Base-by-base conservation (phyloP, 805 yeast genomes). In the Blastobotrys chiropterorum region DNA sequence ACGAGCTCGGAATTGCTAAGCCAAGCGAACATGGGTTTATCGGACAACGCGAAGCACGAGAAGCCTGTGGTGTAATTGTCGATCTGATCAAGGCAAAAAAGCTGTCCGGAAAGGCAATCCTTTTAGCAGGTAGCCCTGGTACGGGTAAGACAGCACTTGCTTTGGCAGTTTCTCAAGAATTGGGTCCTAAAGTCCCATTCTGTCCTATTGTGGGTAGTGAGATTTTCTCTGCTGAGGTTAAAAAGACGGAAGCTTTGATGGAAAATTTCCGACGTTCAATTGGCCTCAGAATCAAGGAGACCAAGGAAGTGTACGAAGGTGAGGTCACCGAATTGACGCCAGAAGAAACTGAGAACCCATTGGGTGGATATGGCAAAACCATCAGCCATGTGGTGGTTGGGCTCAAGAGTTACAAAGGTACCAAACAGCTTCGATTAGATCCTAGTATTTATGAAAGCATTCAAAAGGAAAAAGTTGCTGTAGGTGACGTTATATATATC, bases 81-180 rank as follows among this genome's bases (percentile, higher is more conserved):
- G 97, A 94, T 70, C 76, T 94, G 71, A 89, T 94, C 72, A 90
- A 90, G 70, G 83, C 87, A 31, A 89, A 88, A 62, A 88, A 84
- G 69, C 86, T 94, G 84, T 85, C 95, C 48, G 99, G 99, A 26
- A 86, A 92, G 64, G 98, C 97, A n/a, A 82, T 94, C 48, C 71
- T 94, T 54, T 76, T 94, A 50, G 98, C 99, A 0, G 99, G 99
- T 49, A 95, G 96, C 3, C 98, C 99, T 7, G 97, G 98, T 0
- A 92, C 98, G 3, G 99, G 99, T 66, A 94, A 94, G 68, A 94
- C 99, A 2, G 99, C 99, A 0, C 77, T 94, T 62, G 98, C 98
- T 0, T 76, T 94, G 62, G 99, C 97, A 1, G 83, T 94, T 52
- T 88, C 97, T 2, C 98, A 94, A 67, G 97, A 89, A 67, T 76